Evolutionary conservation across 2,329 filamentous ascomycete species (phyloP), one percentile per base, ranked within the genome.

Genomic region (Pezicula rhizophila): DNA sequence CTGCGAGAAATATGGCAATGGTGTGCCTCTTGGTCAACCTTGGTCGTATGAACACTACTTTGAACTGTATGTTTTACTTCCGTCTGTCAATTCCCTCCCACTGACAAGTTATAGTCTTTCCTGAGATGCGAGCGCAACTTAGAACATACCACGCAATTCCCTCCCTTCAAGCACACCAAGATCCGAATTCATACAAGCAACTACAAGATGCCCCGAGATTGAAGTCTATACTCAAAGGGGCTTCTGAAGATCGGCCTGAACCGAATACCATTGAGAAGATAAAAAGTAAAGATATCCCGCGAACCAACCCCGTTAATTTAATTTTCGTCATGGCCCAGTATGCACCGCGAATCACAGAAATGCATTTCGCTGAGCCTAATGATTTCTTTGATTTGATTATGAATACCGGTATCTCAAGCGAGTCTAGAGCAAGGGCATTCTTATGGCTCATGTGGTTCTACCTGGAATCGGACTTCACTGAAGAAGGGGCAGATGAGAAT

Each of bases 361-460:
- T 92, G 23, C 93, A 99, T 67, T 97, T 99, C 65, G 85, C 86
- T 10, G 78, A 83, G 5, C 82, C 84, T 1, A 80, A 85, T 57
- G 93, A 99, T 67, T 97, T 99, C 66, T 95, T 96, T 66, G 93
- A 99, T 61, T 78, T 99, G 14, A 85, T 99, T 60, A 97, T 97
- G 91, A 85, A 89, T 63, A 84, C 85, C 1, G 85, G 87, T 20
- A 78, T 89, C 52, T 89, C 84, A 49, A 97, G 91, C 67, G 71
- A 76, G 57, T 95, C 89, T 53, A 81, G 93, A 54, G 91, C 93
- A 1, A 83, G 74, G 40, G 92, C 92, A 1, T 99, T 99, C 59
- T 71, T 99, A 17, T 99, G 93, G 93, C 74, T 99, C 54, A 95
- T 99, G 83, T 99, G 93, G 93, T 96, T 93, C 75, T 97, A 99